These are phyloP conservation scores for Sphaerulina musiva DNA, from an alignment of 2,329 filamentous ascomycete genomes.

Conservation along the genomic window DNA sequence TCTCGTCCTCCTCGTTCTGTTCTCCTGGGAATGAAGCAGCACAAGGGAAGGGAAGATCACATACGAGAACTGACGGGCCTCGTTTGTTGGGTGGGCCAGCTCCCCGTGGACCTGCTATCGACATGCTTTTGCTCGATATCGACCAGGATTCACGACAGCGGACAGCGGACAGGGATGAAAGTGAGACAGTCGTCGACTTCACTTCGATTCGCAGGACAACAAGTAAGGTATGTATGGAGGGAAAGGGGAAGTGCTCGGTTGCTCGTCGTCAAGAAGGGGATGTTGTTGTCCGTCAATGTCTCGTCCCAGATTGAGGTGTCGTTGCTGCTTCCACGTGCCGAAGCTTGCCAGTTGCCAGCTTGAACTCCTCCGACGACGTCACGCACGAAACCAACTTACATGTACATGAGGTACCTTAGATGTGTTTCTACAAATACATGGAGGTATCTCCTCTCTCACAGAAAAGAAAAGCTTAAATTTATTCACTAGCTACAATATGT, in stretches of 20 bases:
- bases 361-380: no score
- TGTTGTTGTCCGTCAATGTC: no score
- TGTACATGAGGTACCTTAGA: no score
- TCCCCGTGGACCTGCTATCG: constrained; percentile 16
- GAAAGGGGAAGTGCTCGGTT: background rate
- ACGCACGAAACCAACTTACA: no score
- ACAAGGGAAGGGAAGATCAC: background rate
- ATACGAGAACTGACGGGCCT: constrained; percentile 19
- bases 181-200: background rate
- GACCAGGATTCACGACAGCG: background rate
- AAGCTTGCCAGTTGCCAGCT: no score
- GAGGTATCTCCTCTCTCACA: no score
- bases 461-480: no score
- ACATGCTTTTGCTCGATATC: constrained; percentile 9
- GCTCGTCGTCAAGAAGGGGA: background rate
- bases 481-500: no score
- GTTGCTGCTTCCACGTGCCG: no score
- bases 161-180: background rate
- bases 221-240: background rate
- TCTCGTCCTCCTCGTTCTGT: background rate
- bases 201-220: background rate
- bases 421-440: no score
- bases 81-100: constrained; percentile 18
- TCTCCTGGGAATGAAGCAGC: no score
- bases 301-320: no score